Percentiles rank a stretch among this genome's conserved stretches.
Evolutionary conservation across 75 land plant species (phyloP).

Genomic region (Adiantum capillusveneris): DNA sequence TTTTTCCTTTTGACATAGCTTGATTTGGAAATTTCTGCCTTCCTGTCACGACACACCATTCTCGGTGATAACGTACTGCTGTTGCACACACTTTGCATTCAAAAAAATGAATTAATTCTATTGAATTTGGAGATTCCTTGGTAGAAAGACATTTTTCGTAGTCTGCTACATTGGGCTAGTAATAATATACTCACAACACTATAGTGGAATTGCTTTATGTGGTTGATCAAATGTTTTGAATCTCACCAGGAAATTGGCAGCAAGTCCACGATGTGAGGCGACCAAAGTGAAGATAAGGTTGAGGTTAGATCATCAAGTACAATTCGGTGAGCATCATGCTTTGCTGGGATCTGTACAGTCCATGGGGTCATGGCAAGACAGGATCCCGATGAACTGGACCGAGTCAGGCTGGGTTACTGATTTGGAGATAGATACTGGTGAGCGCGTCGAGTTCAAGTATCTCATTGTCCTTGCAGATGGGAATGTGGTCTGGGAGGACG

Average conservation of each 20-base stretch:
- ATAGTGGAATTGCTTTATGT: no score
- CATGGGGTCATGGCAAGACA: constrained; percentile 77
- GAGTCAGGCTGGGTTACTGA: constrained; percentile 79
- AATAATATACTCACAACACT: no score
- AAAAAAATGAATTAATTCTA: no score
- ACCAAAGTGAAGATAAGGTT: constrained; percentile 42
- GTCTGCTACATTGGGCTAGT: no score
- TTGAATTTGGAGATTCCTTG: no score
- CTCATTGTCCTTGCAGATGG: constrained; percentile 44
- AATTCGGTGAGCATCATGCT: constrained; percentile 77
- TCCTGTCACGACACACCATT: no score
- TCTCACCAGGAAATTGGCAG: neutral
- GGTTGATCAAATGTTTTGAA: no score
- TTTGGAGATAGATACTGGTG: constrained; percentile 43
- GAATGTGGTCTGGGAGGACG: constrained; percentile 61
- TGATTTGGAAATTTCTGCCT: no score
- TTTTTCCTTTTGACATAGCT: no score
- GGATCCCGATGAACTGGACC: constrained; percentile 65
- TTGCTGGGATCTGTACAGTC: constrained; percentile 69
- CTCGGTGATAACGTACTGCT: no score
- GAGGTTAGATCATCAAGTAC: constrained; percentile 71
- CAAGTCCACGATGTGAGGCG: constrained; percentile 11
- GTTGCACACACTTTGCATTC: no score
- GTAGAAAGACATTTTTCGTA: no score
- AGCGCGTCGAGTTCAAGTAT: constrained; percentile 68